phyloP scores from a whole-genome alignment of 768 basidiomycete genomes.

The Stropharia rugosoannulata region DNA sequence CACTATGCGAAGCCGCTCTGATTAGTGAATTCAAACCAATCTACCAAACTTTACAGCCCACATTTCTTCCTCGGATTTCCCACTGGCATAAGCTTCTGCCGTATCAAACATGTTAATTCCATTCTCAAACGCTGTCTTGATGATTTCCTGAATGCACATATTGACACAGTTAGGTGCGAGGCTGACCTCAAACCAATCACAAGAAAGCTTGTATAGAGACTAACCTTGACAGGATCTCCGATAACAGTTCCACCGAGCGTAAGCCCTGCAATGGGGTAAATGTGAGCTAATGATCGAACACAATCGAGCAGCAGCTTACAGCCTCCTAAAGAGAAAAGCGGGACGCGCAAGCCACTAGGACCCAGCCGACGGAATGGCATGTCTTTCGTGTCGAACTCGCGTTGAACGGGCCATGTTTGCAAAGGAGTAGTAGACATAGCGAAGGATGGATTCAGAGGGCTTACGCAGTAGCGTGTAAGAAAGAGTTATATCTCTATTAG shows the following conservation, averaged over 20 bases:
- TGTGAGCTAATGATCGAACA: neutral
- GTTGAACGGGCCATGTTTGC: slow-evolving; percentile 24
- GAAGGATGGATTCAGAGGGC: neutral
- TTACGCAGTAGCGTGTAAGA: no score
- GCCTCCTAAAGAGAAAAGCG: slow-evolving; percentile 68
- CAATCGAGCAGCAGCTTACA: slow-evolving; percentile 33
- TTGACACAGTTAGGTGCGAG: neutral
- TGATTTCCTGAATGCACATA: slow-evolving; percentile 53
- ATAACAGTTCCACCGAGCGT: slow-evolving; percentile 60
- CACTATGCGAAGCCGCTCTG: slow-evolving; percentile 26
- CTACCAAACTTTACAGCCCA: slow-evolving; percentile 18
- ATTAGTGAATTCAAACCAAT: no score
- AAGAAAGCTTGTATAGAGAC: neutral
- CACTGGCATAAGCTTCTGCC: slow-evolving; percentile 59
- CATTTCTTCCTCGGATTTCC: slow-evolving; percentile 74
- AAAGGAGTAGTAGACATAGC: slow-evolving; percentile 11
- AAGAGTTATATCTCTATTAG: no score
- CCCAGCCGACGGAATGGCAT: slow-evolving; percentile 64
- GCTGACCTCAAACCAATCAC: neutral
- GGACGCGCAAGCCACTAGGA: slow-evolving; percentile 60
- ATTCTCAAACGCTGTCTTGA: slow-evolving; percentile 68
- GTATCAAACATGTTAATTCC: slow-evolving; percentile 75
- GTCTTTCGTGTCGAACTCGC: slow-evolving; percentile 50
- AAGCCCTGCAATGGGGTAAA: slow-evolving; percentile 32
- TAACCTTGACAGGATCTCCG: slow-evolving; percentile 68